Base-by-base conservation (phyloP, 2,329 filamentous ascomycete species). In the Coniochaeta ligniaria region DNA sequence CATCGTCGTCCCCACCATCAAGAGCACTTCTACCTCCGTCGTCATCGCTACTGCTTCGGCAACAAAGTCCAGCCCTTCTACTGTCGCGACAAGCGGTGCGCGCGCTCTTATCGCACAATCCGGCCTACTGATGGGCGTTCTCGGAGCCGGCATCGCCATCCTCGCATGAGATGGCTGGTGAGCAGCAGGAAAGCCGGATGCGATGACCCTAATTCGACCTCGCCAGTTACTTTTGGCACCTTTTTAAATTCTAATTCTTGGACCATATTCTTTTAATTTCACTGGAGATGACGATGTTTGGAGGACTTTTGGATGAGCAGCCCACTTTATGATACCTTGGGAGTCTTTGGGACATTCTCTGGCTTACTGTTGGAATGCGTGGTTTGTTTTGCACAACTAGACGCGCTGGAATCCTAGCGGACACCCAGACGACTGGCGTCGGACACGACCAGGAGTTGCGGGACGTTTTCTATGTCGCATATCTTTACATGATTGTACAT, bases 81-180 rank as follows among this genome's bases (percentile, higher is more conserved):
- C 66, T 16, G 52, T 67, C 31, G 22, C 64, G 26, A 65, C 66
- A 45, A 73, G 70, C 62, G 72, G 64, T 41, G 76, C 75, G 57
- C 71, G 67, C 62, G 67, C 70, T 43, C 68, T 79, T 45, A 65
- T 75, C 31, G 67, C 74, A 62, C 73, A 76, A 66, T 73, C 73
- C 62, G 75, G 76, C 55, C 63, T 79, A 60, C 63, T 80, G 54
- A 73, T 75, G 38, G 71, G 70, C 45, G 73, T 72, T 41, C 62
- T 80, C 60, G 72, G 74, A 31, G 75, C 74, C 38, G 76, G 73
- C 61, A 61, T 78, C 58, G 73, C 74, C 61, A 70, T 76, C 60
- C 72, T 77, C 58, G 72, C 71, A 63, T 74, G 71, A 67, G 58
- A 58, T 58, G 14, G 50, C 26, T 26, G 41, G 20, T 43, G 41